Base-by-base conservation (phyloP, 352 stramenopile species). In the Phytopythium delawarense region DNA sequence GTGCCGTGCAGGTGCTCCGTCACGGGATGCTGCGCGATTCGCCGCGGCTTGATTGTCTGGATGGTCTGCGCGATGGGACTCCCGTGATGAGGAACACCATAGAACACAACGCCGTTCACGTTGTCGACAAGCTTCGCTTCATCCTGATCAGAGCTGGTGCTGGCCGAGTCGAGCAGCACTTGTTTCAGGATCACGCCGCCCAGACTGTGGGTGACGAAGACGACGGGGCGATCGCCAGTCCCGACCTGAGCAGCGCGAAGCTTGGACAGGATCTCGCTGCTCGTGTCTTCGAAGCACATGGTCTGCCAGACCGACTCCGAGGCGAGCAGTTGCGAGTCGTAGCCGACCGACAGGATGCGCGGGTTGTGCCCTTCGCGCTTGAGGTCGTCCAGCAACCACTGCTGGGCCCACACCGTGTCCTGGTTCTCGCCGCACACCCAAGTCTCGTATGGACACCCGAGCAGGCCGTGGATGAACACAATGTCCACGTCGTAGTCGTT, bases 181-280 rank as follows among this genome's bases (percentile, higher is more conserved):
- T 95, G 82, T 63, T 95, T 95, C 12, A 95, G 61, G 35, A 95
- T 61, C 7, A 93, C 72, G 8, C 86, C 86, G n/a, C 86, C 86
- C n/a, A 95, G 78, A 63, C 80, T 92, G 62, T 95, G 86, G 7
- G 84, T 92, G 44, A 95, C 83, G 67, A 95, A 95, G 13, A 93
- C 74, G 9, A 95, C 82, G 0, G 86, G 86, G 9, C 84, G 81
- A 32, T 79, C 69, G 11, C 66, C 71, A 51, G 68, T 71, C 28
- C 86, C 86, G 7, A 95, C 80, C 12, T 76, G 73, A 2, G 86
- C 86, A 0, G 78, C 76, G 23, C 81, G 61, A 4, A 95, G 58
- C 64, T 91, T 86, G 7, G 69, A 63, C 7, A 87, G 59, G 21
- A 94, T 78, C 32, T 92, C 81, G 7, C 70, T 71, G 23, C 81